These are phyloP conservation scores for Aspergillus aculeatinus DNA, from an alignment of 2,329 filamentous ascomycete genomes.

Conservation along the genomic window DNA sequence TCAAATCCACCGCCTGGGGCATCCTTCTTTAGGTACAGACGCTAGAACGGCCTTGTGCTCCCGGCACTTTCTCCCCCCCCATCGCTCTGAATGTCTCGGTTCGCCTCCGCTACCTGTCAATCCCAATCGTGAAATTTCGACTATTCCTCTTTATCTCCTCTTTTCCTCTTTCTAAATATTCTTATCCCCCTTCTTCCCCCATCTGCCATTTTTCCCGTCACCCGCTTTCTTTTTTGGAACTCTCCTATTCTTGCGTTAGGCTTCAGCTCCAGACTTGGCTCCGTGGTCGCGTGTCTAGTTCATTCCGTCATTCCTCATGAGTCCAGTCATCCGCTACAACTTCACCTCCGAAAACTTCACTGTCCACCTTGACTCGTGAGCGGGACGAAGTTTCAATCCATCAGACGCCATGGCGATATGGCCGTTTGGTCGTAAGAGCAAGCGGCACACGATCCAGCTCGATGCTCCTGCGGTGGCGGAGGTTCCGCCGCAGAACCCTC, in stretches of 20 bases:
- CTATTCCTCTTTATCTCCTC: neutral
- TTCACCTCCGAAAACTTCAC: constrained; percentile 17
- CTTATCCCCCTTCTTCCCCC: neutral
- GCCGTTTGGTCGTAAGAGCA: constrained; percentile 76
- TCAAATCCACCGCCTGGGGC: neutral
- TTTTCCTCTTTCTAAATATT: neutral
- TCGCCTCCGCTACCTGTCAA: constrained; percentile 4
- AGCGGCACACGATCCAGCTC: constrained; percentile 61
- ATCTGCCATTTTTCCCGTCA: constrained; percentile 1
- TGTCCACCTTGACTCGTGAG: constrained; percentile 22
- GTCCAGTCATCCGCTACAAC: constrained; percentile 23
- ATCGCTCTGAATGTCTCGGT: constrained; percentile 9
- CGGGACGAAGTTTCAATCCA: constrained; percentile 17
- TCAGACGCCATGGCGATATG: constrained; percentile 68
- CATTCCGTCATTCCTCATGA: constrained; percentile 25
- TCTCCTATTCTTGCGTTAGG: constrained; percentile 2
- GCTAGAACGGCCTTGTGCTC: neutral
- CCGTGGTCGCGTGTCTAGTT: constrained; percentile 19
- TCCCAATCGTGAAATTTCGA: constrained; percentile 1
- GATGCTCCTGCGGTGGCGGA: constrained; percentile 52
- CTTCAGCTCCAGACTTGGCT: neutral
- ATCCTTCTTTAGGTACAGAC: neutral
- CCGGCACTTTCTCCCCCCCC: constrained; percentile 1
- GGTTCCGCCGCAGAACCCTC: constrained; percentile 35
- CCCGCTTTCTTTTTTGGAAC: constrained; percentile 6